Evolutionary conservation across 805 yeast genomes (phyloP).

Genomic region (Candida namnaoensis): DNA sequence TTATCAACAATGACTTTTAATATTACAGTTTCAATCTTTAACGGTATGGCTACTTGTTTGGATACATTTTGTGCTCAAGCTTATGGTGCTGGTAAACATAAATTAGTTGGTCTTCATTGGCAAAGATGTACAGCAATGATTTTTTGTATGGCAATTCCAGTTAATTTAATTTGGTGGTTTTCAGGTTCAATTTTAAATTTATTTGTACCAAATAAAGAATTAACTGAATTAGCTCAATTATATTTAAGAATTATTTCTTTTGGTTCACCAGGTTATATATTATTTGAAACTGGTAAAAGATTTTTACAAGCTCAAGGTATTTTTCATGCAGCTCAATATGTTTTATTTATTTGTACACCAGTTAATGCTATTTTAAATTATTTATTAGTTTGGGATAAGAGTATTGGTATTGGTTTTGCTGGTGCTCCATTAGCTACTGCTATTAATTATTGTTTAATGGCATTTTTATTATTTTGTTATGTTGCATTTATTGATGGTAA

Average conservation of each 20-base stretch:
- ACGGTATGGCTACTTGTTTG: constrained; percentile 74
- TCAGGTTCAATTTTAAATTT: constrained; percentile 33
- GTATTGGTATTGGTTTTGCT: constrained; percentile 55
- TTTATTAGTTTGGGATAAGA: constrained; percentile 52
- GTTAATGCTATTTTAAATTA: constrained; percentile 53
- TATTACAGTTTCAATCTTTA: constrained; percentile 71
- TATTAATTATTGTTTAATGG: constrained; percentile 57
- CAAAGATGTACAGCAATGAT: constrained; percentile 60
- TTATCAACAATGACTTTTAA: constrained; percentile 79
- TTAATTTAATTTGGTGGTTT: constrained; percentile 51
- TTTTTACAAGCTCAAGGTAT: constrained; percentile 72
- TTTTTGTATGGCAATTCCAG: constrained; percentile 33
- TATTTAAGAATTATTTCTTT: constrained; percentile 45
- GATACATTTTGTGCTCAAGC: constrained; percentile 85
- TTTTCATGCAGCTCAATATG: constrained; percentile 68
- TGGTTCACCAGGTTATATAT: constrained; percentile 64
- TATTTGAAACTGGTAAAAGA: constrained; percentile 73
- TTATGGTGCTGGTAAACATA: constrained; percentile 65
- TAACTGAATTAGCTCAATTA: constrained; percentile 45
- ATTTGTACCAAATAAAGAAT: constrained; percentile 44
- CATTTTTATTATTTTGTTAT: constrained; percentile 43
- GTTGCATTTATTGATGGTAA: constrained; percentile 33
- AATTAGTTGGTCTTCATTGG: constrained; percentile 64
- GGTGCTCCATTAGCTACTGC: constrained; percentile 75
- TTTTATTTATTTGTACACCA: constrained; percentile 56